Base-by-base conservation (phyloP, 2,329 filamentous ascomycete genomes). In the Neocatenulostroma microsporum region DNA sequence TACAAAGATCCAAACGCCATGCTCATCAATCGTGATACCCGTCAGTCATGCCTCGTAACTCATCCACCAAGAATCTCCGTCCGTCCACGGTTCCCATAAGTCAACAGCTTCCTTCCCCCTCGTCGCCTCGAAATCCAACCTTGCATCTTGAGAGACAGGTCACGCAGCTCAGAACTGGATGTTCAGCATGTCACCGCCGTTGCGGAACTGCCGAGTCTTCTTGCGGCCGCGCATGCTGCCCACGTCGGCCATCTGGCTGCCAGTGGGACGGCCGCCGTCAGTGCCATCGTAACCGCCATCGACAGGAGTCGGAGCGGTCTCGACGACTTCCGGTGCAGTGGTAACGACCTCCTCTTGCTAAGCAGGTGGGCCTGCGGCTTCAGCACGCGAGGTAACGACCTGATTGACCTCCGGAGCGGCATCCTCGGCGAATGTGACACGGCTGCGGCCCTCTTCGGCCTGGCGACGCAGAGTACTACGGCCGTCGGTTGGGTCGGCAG, bases 371-470 rank as follows among this genome's bases (percentile, higher is more conserved):
- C 23, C 33, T 7, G 11, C 7, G 10, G 13, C 30, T 18, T 12
- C 19, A 5, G 19, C 12, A 25, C 13, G 17, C 10, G 7, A 10
- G 21, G 31, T n/a, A n/a, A n/a, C 6, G 33, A 9, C 34, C n/a
- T 24, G 10, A 26, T 15, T 32, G 24, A 12, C 27, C 8, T 13
- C 19, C 17, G 20, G 13, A 13, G 24, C 17, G 12, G 37, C 13
- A 17, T 18, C 33, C 11, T 44, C 42, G 20, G 42, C 41, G 33
- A 52, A 50, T 20, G 39, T 32, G 21, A 50, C 42, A 17, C 40
- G 46, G 18, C 45, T 44, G 28, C 50, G 50, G 32, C 50, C 50
- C 35, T 53, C 50, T 37, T 53, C 50, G 9, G 48, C 50, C 31
- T 45, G 46, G 21, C 50, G 47, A 18, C 40, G 40, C 19, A 47